Conservation (phyloP, 1,284 basidiomycete species). For the Singerocomus rubriflavus region DNA sequence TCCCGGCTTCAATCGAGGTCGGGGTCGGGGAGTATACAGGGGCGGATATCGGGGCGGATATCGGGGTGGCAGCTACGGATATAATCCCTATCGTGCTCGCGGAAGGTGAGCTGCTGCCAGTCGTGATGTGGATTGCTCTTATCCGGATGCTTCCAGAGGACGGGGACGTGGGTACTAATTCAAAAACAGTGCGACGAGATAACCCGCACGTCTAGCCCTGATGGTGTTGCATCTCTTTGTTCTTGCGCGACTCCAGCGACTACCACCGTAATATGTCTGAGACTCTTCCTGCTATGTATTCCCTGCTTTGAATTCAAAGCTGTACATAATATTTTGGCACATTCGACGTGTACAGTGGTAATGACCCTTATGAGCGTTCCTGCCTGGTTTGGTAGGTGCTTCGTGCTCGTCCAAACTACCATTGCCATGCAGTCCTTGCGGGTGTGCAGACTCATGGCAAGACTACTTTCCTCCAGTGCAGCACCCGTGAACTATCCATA, state of each 20-base stretch:
- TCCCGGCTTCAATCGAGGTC: constrained; percentile 83
- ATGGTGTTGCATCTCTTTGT: constrained; percentile 11
- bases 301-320: constrained; percentile 28
- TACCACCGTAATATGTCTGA: constrained; percentile 16
- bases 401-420: background rate
- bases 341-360: too few species aligned
- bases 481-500: constrained; percentile 60
- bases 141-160: constrained; percentile 44
- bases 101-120: constrained; percentile 61
- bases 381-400: constrained; percentile 20
- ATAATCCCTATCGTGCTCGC: constrained; percentile 73
- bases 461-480: constrained; percentile 25
- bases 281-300: constrained; percentile 30
- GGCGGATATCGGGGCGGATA: constrained; percentile 60
- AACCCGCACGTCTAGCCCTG: constrained; percentile 9
- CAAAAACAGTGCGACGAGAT: constrained; percentile 27
- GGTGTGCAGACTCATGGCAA: constrained; percentile 15
- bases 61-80: constrained; percentile 52
- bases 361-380: too few species aligned
- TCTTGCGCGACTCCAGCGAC: constrained; percentile 10
- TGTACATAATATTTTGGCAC: constrained; percentile 32
- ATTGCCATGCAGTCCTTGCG: constrained; percentile 14
- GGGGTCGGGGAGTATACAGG: constrained; percentile 74
- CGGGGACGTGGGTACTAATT: constrained; percentile 65
- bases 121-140: constrained; percentile 11